phyloP scores from a whole-genome alignment of 2,329 filamentous ascomycete genomes.

The Colletotrichum aenigma region DNA sequence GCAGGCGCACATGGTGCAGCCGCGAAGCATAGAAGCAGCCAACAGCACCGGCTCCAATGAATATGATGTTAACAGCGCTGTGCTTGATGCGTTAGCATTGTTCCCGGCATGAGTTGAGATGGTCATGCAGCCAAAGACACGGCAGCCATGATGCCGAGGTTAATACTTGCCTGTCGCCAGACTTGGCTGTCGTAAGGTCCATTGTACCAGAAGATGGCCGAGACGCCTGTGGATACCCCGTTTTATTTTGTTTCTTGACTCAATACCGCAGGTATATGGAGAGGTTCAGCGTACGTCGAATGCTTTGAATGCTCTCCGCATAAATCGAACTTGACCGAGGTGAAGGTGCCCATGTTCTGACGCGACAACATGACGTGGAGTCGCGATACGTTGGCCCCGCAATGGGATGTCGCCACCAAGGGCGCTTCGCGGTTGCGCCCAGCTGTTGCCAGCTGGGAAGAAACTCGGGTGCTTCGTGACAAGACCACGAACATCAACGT shows the following conservation, averaged over 20 bases:
- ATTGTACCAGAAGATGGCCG: not conserved
- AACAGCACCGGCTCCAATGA: conserved; percentile 74
- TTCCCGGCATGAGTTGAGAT: not conserved
- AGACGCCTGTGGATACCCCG: not conserved
- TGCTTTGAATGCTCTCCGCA: not conserved
- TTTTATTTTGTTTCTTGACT: not conserved
- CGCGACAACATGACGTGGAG: not conserved
- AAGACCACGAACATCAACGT: not conserved
- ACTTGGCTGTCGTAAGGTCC: not conserved
- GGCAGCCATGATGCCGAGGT: not conserved
- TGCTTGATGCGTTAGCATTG: not conserved
- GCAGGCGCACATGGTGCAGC: conserved; percentile 56
- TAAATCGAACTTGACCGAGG: not conserved
- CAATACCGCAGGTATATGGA: not conserved
- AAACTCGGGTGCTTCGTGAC: not conserved
- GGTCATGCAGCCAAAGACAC: not conserved
- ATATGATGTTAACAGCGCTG: conserved; percentile 62
- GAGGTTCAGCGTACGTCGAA: not conserved
- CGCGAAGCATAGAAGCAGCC: conserved; percentile 76
- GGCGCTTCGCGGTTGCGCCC: not conserved
- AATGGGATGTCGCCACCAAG: not conserved
- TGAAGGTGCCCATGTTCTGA: not conserved
- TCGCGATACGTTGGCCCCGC: not conserved
- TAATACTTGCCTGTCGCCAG: not conserved
- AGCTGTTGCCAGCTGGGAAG: not conserved